Conservation (phyloP, 345 rosid species). For the Eucalyptus grandis region DNA sequence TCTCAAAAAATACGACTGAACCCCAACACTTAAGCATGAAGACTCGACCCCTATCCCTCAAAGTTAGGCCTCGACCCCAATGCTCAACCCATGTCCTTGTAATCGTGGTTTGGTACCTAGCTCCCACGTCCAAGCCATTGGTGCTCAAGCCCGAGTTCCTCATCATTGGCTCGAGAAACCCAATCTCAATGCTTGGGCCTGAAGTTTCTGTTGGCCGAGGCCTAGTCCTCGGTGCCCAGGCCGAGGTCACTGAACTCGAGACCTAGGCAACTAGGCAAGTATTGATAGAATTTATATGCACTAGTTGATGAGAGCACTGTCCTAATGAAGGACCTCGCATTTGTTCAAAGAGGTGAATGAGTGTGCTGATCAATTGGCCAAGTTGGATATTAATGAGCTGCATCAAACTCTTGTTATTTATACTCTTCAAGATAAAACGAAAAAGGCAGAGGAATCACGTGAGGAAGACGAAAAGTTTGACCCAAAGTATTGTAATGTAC, state of each 20-base stretch:
- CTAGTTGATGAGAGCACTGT: background rate
- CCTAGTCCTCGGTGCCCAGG: background rate
- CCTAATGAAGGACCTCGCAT: background rate
- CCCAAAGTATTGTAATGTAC: no score
- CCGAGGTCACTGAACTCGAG: background rate
- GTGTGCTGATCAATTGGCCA: background rate
- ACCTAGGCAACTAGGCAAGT: background rate
- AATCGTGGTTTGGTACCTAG: background rate
- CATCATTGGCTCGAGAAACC: background rate
- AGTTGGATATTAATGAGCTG: background rate
- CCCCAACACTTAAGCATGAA: background rate
- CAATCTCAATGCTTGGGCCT: background rate
- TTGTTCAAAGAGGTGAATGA: background rate
- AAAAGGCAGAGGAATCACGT: no score
- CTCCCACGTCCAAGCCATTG: background rate
- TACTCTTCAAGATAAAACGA: background rate
- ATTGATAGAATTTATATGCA: background rate
- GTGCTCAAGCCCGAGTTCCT: background rate
- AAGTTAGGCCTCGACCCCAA: background rate
- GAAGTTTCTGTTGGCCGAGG: background rate
- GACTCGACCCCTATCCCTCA: background rate
- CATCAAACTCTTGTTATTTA: background rate
- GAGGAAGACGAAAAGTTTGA: no score
- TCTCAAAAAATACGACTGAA: background rate
- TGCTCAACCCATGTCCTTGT: accelerated